Conservation (phyloP, 345 rosid genomes). For the Geranium rotundifolium region DNA sequence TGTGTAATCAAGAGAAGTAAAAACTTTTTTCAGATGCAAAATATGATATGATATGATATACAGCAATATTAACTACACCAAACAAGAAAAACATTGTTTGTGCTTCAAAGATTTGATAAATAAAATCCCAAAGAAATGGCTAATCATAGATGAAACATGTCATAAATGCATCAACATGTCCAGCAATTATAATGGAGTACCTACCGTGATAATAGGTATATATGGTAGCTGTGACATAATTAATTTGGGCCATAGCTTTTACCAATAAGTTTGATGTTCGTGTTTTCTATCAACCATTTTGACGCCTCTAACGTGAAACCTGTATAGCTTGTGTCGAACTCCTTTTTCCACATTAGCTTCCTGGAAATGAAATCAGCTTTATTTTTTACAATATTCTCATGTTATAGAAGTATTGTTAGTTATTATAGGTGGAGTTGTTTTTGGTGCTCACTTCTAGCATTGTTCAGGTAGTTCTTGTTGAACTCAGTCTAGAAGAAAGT, state of each 20-base stretch:
- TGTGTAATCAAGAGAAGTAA: too few species aligned
- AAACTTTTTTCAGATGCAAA: too few species aligned
- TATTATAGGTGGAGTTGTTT: neutral
- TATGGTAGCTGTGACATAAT: neutral
- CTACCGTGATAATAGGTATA: neutral
- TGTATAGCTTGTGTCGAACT: slow-evolving; percentile 67
- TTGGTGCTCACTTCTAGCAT: neutral
- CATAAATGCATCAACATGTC: neutral
- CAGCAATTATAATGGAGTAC: neutral
- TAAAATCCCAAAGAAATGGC: neutral
- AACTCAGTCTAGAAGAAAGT: neutral
- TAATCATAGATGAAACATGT: neutral
- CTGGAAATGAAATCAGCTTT: slow-evolving; percentile 24
- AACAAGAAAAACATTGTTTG: too few species aligned
- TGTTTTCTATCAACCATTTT: slow-evolving; percentile 79
- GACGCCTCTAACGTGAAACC: slow-evolving; percentile 84
- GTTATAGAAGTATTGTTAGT: neutral
- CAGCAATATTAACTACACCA: neutral
- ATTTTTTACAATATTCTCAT: neutral
- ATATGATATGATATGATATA: neutral
- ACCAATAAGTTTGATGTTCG: slow-evolving; percentile 85
- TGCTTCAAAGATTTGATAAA: neutral
- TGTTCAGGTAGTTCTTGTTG: neutral
- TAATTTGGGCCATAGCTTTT: slow-evolving; percentile 10
- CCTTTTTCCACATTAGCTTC: slow-evolving; percentile 66